Evolutionary conservation across 2,329 filamentous ascomycete species (phyloP).

Genomic region (Xylariaceae sp.): DNA sequence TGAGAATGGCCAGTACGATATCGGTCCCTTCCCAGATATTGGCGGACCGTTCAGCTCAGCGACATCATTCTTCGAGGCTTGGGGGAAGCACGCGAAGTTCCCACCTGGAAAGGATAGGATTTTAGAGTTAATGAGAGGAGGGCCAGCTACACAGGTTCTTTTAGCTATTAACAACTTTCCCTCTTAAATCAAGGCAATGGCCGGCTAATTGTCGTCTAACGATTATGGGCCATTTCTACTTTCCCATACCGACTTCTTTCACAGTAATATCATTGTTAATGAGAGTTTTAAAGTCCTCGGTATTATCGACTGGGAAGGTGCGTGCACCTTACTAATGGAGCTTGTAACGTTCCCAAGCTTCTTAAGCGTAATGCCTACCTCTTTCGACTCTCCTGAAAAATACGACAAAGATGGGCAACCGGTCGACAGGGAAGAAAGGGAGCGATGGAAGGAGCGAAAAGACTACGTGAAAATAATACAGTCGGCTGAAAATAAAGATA

Average conservation of each 20-base stretch:
- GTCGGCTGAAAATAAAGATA: conserved; percentile 2
- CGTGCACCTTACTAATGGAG: conserved; percentile 21
- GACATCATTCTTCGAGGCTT: conserved; percentile 17
- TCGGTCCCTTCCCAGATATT: conserved; percentile 16
- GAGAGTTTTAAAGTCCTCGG: conserved; percentile 19
- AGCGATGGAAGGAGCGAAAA: conserved; percentile 5
- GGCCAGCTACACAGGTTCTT: conserved; percentile 9
- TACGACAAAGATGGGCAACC: conserved; percentile 5
- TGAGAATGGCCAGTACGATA: conserved; percentile 8
- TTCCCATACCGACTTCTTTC: conserved; percentile 26
- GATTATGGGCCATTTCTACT: conserved; percentile 27
- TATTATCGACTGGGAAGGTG: conserved; percentile 30
- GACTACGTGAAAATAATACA: conserved; percentile 5
- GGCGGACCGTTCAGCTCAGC: conserved; percentile 21
- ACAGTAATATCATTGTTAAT: conserved; percentile 29
- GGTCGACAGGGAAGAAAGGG: conserved; percentile 3
- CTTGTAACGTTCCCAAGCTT: conserved; percentile 18
- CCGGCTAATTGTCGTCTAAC: conserved; percentile 2
- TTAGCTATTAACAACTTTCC: conserved; percentile 10
- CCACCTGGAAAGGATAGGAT: conserved; percentile 10
- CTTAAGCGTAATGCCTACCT: conserved; percentile 12
- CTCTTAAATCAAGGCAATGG: conserved; percentile 4
- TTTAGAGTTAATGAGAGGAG: conserved; percentile 11
- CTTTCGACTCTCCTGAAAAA: conserved; percentile 6
- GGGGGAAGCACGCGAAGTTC: conserved; percentile 16